Conservation (phyloP, 305 asterid species). For the Nicotiana rustica region DNA sequence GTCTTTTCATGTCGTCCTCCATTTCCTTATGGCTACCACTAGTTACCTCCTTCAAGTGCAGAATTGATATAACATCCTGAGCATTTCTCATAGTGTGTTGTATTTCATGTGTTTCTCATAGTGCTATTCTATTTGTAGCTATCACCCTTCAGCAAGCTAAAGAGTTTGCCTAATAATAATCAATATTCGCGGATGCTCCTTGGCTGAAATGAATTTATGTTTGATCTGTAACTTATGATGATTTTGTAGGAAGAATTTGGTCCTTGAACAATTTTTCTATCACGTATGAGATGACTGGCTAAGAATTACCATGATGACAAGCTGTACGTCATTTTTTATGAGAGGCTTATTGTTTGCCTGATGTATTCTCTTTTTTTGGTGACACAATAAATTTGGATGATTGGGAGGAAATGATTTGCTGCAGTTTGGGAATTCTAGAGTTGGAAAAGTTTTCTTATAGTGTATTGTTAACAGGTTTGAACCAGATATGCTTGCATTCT, state of each 20-base stretch:
- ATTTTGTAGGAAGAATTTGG: background rate
- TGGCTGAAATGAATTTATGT: constrained; percentile 4
- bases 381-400: constrained; percentile 17
- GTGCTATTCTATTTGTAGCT: background rate
- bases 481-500: constrained; percentile 99
- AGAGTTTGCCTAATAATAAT: background rate
- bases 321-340: no score
- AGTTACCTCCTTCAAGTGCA: constrained; percentile 14
- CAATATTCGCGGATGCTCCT: constrained; percentile 1
- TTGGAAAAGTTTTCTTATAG: constrained; percentile 26
- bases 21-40: constrained; percentile 11
- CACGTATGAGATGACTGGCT: constrained; percentile 23
- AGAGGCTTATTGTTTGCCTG: background rate
- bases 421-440: constrained; percentile 25
- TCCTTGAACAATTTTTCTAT: background rate
- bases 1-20: background rate
- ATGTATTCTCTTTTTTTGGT: background rate
- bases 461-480: constrained; percentile 72
- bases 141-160: constrained; percentile 1
- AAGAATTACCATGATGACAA: constrained; percentile 9
- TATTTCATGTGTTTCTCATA: background rate
- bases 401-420: constrained; percentile 7
- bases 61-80: background rate
- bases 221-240: constrained; percentile 15
- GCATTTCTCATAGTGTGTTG: background rate